Evolutionary conservation across 139 green algal genomes (phyloP).

Genomic region (Chloropicon primus): DNA sequence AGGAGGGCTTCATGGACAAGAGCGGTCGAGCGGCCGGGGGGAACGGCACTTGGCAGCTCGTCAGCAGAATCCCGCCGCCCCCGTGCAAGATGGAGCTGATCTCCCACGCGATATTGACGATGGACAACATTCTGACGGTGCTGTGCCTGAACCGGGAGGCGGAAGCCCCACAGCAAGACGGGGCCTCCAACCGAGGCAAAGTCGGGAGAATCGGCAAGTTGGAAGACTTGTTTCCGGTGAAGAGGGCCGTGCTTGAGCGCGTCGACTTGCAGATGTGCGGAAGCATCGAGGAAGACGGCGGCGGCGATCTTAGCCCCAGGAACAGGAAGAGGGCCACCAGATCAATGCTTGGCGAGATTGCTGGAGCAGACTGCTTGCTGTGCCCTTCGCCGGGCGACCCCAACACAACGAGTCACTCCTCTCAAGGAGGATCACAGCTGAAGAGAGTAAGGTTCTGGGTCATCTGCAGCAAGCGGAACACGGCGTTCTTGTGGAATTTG

Average conservation of each 20-base stretch:
- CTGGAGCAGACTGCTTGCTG: neutral
- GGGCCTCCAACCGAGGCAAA: too few relatives aligned
- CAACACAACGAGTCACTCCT: too few relatives aligned
- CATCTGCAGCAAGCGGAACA: neutral
- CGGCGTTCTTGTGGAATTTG: neutral
- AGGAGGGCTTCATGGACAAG: neutral
- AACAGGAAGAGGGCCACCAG: neutral
- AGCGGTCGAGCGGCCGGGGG: too few relatives aligned
- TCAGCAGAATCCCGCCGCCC: neutral
- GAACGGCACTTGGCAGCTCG: neutral
- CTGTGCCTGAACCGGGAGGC: neutral
- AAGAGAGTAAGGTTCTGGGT: neutral
- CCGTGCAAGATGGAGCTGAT: neutral
- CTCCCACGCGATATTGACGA: neutral
- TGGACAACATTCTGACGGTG: neutral
- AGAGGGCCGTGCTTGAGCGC: neutral
- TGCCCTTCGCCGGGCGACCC: neutral
- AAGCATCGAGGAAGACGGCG: neutral
- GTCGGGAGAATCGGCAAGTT: too few relatives aligned
- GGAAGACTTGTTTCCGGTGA: neutral
- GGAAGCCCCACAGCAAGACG: neutral
- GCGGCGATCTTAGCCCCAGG: neutral
- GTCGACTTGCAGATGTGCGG: neutral
- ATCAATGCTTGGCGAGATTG: neutral
- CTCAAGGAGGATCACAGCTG: too few relatives aligned